Evolutionary conservation across 345 rosid genomes (phyloP), one percentile per base, ranked within the genome.

Genomic region (Citropsis articulata): DNA sequence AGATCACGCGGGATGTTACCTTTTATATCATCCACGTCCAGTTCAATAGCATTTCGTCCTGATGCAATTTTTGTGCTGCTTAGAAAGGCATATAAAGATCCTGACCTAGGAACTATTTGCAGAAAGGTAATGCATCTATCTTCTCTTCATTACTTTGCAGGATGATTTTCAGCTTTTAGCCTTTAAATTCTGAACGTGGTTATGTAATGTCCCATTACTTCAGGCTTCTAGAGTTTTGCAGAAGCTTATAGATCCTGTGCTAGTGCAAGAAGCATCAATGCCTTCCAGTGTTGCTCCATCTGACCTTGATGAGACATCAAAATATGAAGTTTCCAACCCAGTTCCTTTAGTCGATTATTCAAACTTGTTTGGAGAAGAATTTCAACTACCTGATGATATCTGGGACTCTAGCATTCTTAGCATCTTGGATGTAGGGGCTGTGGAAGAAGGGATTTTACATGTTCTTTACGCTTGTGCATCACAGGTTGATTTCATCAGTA

Each of bases 401-500:
- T 85, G 91, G 86, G 90, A 91, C 79, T 71, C 77, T 31, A 85
- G 86, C 82, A 82, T 84, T 85, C 80, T 91, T 59, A 86, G 82
- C 80, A 78, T 90, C 77, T 87, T 93, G 88, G 95, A 93, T 78
- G 75, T 86, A 61, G 88, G 86, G 56, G 93, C 91, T 7, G 91
- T 91, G 73, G 97, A 93, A 86, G 97, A 93, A 86, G 97, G 93
- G 77, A 84, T 91, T 86, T 85, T 93, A 73, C 95, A 93, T 80
- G 90, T 90, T 85, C 93, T 93, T 76, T 90, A 83, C 81, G 93
- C 95, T 82, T 93, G 97, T 88, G 95, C 92, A 77, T 91, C 95
- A 80, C 92, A 93, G 97, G 97, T 93, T 82, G 81, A 85, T 81
- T 87, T 18, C 57, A 18, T 36, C 84, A 75, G 79, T 78, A 72